Evolutionary conservation across 148 eudicot species (phyloP).

Genomic region (Vaccinium vitisidaea): DNA sequence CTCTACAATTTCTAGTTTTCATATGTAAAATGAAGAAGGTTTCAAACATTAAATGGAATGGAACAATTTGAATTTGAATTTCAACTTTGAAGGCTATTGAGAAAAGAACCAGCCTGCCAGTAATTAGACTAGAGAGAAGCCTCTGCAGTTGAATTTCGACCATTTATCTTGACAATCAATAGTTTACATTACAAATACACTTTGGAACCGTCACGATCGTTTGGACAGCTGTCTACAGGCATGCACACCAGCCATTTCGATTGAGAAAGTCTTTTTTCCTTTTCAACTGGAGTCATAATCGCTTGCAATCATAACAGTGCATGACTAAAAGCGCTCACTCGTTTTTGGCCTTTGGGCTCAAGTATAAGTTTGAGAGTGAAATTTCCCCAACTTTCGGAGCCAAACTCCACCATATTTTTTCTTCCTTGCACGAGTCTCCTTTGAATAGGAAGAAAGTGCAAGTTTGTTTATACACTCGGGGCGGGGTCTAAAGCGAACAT

Average conservation of each 20-base stretch:
- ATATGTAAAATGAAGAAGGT: not conserved
- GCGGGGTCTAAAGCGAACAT: not conserved
- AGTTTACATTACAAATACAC: too few relatives aligned
- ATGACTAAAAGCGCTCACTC: not conserved
- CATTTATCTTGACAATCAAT: too few relatives aligned
- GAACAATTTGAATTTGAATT: too few relatives aligned
- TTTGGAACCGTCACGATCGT: too few relatives aligned
- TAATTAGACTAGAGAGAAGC: too few relatives aligned
- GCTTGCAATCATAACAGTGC: not conserved
- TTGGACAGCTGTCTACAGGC: too few relatives aligned
- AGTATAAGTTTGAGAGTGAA: not conserved
- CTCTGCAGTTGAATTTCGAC: too few relatives aligned
- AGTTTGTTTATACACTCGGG: not conserved
- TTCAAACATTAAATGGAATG: not conserved
- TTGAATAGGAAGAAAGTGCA: not conserved
- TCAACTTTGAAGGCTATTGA: too few relatives aligned
- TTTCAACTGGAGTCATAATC: not conserved
- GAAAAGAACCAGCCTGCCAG: too few relatives aligned
- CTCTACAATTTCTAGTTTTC: not conserved
- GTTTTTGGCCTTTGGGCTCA: not conserved
- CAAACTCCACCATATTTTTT: not conserved
- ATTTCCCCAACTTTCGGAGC: slow-evolving; percentile 18
- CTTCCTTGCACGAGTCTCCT: not conserved
- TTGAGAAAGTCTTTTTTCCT: too few relatives aligned
- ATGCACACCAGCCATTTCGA: too few relatives aligned